A percentile compares a stretch with the other conserved stretches of the same genome.
Evolutionary conservation across 192 early-diverging fungal species (phyloP).

Genomic region (Podila verticillata): DNA sequence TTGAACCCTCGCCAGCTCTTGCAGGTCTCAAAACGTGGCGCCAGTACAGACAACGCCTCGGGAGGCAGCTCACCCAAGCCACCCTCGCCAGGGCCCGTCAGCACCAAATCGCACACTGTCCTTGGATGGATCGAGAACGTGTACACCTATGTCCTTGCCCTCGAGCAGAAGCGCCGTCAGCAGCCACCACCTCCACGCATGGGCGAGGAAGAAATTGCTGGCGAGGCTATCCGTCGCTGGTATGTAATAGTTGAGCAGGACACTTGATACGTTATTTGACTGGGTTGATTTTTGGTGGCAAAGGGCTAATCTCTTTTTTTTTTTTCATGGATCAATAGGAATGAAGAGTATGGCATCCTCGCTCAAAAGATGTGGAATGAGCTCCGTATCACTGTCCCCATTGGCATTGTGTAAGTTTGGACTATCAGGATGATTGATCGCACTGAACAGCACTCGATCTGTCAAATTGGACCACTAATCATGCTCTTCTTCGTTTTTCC

Average conservation of each 20-base stretch:
- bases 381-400: conserved; percentile 66
- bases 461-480: background rate
- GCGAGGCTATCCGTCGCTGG: conserved; percentile 58
- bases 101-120: conserved; percentile 64
- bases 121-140: conserved; percentile 81
- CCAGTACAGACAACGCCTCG: conserved; percentile 13
- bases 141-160: conserved; percentile 77
- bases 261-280: too few relatives aligned
- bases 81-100: conserved; percentile 52
- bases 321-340: conserved; percentile 24
- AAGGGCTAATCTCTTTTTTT: background rate
- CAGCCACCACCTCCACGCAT: conserved; percentile 63
- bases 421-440: background rate
- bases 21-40: conserved; percentile 67
- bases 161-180: conserved; percentile 88
- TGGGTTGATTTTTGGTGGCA: too few relatives aligned
- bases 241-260: background rate
- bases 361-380: conserved; percentile 69
- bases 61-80: conserved; percentile 40
- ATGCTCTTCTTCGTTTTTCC: background rate
- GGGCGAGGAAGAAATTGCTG: conserved; percentile 61
- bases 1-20: conserved; percentile 90
- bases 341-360: conserved; percentile 57
- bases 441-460: too few relatives aligned
- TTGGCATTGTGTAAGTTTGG: conserved; percentile 64